Conservation (phyloP, 139 green algal species). For the Dunaliella sp. region DNA sequence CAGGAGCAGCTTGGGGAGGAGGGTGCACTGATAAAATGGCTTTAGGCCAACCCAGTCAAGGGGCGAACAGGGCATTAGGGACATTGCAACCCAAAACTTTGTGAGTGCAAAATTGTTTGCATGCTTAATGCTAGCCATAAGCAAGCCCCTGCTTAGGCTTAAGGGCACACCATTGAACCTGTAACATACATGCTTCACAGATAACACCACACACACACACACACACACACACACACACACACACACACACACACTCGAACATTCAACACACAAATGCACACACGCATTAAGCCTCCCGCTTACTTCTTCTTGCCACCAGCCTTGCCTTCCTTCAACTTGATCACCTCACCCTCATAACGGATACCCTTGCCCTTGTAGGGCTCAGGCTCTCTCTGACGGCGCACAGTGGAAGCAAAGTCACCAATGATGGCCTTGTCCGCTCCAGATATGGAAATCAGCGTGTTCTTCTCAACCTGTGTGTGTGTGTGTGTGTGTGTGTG, state of each 20-base stretch:
- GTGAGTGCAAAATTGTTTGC: no score
- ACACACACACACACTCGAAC: not conserved
- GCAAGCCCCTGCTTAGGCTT: no score
- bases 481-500: not conserved
- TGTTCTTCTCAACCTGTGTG: conserved; percentile 86
- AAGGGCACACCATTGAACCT: no score
- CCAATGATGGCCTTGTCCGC: conserved; percentile 88
- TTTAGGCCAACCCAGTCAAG: no score
- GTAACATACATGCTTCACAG: no score
- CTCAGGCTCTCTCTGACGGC: conserved; percentile 83
- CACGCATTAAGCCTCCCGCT: not conserved
- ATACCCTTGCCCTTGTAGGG: conserved; percentile 98
- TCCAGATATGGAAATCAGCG: conserved; percentile 68
- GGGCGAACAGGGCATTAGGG: no score
- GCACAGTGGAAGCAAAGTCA: conserved; percentile 88
- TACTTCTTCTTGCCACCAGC: conserved; percentile 16
- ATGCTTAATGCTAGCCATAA: no score
- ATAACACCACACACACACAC: no score
- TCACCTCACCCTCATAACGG: conserved; percentile 84
- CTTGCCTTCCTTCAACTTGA: conserved; percentile 97
- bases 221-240: no score
- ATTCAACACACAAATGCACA: not conserved
- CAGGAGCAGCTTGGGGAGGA: no score
- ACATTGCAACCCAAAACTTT: no score
- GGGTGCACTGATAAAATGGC: no score